phyloP scores from a whole-genome alignment of 2,329 filamentous ascomycete species.

The Tolypocladium tropicale region DNA sequence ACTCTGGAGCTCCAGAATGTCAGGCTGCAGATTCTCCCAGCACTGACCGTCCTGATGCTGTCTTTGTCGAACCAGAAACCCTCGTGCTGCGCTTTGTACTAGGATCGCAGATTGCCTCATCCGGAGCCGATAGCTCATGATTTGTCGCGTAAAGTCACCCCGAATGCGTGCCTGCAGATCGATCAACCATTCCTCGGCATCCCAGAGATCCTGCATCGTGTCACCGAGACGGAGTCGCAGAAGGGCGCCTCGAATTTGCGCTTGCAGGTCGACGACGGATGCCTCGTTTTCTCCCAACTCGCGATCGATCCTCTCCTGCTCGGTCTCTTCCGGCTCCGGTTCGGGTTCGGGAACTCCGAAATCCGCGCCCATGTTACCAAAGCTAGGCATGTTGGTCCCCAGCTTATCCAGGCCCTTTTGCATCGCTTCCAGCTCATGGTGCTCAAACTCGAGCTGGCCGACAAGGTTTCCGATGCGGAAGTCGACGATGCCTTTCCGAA shows the following conservation, averaged over 20 bases:
- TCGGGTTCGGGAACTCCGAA: slow-evolving; percentile 72
- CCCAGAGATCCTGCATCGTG: slow-evolving; percentile 85
- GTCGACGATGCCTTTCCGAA: slow-evolving; percentile 85
- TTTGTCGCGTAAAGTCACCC: slow-evolving; percentile 77
- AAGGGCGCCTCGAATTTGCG: slow-evolving; percentile 74
- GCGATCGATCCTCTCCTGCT: slow-evolving; percentile 77
- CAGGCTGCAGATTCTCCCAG: slow-evolving; percentile 59
- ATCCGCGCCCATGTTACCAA: slow-evolving; percentile 92
- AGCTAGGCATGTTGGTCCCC: slow-evolving; percentile 92
- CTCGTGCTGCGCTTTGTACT: slow-evolving; percentile 71
- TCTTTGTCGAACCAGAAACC: slow-evolving; percentile 58
- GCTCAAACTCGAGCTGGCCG: slow-evolving; percentile 92
- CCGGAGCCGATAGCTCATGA: slow-evolving; percentile 68
- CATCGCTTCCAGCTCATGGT: slow-evolving; percentile 93
- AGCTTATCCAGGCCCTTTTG: slow-evolving; percentile 96
- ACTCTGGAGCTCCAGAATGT: slow-evolving; percentile 74
- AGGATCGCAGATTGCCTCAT: slow-evolving; percentile 74
- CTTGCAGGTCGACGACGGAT: slow-evolving; percentile 69
- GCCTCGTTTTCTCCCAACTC: slow-evolving; percentile 70
- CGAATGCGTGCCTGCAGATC: slow-evolving; percentile 81
- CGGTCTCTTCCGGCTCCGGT: slow-evolving; percentile 73
- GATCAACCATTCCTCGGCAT: slow-evolving; percentile 65
- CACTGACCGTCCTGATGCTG: slow-evolving; percentile 53
- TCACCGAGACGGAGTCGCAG: slow-evolving; percentile 66
- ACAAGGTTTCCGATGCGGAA: slow-evolving; percentile 96